Base-by-base conservation (phyloP, 106 monocot genomes). In the Phalaenopsis aphrodite region DNA sequence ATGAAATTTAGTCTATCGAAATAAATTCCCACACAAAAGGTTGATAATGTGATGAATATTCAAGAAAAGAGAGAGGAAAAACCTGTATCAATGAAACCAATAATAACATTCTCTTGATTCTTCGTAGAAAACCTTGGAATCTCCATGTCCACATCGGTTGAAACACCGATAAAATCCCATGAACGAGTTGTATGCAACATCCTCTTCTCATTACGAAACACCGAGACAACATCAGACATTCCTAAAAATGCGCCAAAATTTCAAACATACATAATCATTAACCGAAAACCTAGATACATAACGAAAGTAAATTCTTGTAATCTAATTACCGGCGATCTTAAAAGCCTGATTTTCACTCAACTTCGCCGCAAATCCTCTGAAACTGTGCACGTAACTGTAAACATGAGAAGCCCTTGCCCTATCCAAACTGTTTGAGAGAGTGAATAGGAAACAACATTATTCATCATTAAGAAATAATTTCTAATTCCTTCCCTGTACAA, bases 1-100 rank as follows among this genome's bases (percentile, higher is more conserved):
- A 52, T 12, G 14, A 52, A 52, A 52, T 52, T 52, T 52, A 52
- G 52, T 15, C 52, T 14, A 52, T 52, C 12, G 12, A 52, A 52
- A 52, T 52, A 52, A 14, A 12, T 52, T 52, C 52, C 12, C 52
- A 52, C 52, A 52, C 12, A 48, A 48, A 48, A 1, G 12, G 14
- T 52, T 12, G 52, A 52, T 52, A 52, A 52, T 52, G 52, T 52
- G 12, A 52, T 52, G 52, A 52, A 52, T 52, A 52, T 52, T 52
- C 14, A 52, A 52, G 3, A 14, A 52, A 12, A 52, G 52, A 10
- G 12, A 14, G 15, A 52, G 10, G 10, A 15, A 56, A 85, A 57
- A 95, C 95, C 95, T 71, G 93, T 95, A 66, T 95, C 95, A 42
- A 95, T 91, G 77, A 95, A 95, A 39, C 95, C 95, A 47, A 95